Conservation (phyloP, 345 rosid genomes). For the Murraya paniculata region DNA sequence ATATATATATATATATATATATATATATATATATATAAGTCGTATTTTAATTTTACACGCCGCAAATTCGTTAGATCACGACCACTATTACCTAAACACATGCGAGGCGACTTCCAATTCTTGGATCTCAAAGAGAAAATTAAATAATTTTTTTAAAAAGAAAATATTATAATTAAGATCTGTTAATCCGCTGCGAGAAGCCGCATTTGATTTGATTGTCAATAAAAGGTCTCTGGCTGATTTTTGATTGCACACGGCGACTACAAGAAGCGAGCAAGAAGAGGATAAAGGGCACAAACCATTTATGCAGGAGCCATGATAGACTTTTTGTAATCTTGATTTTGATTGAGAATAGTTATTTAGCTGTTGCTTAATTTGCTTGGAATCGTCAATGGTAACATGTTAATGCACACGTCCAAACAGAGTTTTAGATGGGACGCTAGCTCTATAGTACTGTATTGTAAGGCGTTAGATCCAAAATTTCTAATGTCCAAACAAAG, state of each 20-base stretch:
- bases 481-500: too few species aligned
- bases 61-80: constrained; percentile 13
- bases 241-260: neutral
- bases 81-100: neutral
- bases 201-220: constrained; percentile 33
- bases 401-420: neutral
- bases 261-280: neutral
- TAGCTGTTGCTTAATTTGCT: neutral
- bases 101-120: neutral
- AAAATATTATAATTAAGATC: neutral
- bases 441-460: too few species aligned
- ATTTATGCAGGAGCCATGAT: neutral
- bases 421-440: too few species aligned
- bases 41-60: neutral
- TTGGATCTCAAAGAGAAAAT: neutral
- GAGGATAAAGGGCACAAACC: neutral
- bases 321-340: neutral
- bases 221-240: neutral
- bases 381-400: neutral
- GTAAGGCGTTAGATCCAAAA: too few species aligned
- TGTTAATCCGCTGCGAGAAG: constrained; percentile 49
- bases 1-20: too few species aligned
- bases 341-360: neutral
- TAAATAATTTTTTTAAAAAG: neutral
- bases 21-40: too few species aligned